Base-by-base conservation (phyloP, 2,329 filamentous ascomycete species). In the Penicillium sp. region DNA sequence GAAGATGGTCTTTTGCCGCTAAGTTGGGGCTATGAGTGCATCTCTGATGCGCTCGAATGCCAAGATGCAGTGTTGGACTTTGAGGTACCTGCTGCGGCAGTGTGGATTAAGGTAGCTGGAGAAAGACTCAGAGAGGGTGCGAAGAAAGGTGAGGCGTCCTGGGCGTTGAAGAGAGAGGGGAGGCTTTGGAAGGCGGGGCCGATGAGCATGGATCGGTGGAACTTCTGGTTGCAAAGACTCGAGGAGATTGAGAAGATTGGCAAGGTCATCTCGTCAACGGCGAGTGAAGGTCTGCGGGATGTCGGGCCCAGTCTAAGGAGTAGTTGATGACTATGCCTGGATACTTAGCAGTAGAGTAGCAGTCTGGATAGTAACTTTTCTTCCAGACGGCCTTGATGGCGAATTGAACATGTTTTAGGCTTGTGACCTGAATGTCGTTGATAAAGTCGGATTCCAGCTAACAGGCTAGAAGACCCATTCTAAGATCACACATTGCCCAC, bases 171-270 rank as follows among this genome's bases (percentile, higher is more conserved):
- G 41, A 36, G 33, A 37, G 25, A 44, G 33, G 33, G 41, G 41
- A 44, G 41, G 41, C 41, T 44, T 44, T 44, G 41, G 41, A 6
- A 16, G 11, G 33, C 41, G 25, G 41, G 33, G 8, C 33, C 41
- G 14, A 44, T 44, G 41, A 44, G 41, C 33, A 44, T 44, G 25
- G 31, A 44, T 37, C 41, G 41, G 33, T 44, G 41, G 41, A 37
- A 30, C 4, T 44, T 44, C 25, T 44, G 41, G 41, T 28, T 44
- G 16, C 9, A 44, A 44, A 36, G 33, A 14, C 33, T 44, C 22
- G 25, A 44, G 41, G 19, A 37, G 12, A n/a, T 43, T 27, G 41
- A 43, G 31, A 14, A 19, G 11, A 30, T 37, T 36, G 41, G 33
- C 7, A 37, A 44, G 6, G 25, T 30, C 14, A 37, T 44, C 14